Percentiles rank a stretch among this genome's conserved stretches.
Evolutionary conservation across 176 grass and related monocot species (phyloP).

Genomic region (Oryza nivara): DNA sequence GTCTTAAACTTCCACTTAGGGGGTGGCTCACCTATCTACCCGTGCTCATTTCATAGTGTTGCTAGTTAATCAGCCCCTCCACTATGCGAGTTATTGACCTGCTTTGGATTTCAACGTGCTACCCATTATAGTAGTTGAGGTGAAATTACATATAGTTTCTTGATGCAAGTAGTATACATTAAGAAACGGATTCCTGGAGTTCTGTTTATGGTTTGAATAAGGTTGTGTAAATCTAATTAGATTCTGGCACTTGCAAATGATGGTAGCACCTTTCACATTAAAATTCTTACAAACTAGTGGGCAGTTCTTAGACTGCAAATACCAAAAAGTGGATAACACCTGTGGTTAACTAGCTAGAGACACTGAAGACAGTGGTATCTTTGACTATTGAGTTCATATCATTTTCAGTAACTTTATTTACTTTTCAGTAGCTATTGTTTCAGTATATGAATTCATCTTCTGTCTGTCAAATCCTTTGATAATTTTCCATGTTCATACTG

Average conservation of each 20-base stretch:
- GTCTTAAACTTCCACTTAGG: neutral
- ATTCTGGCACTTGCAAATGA: slow-evolving; percentile 18
- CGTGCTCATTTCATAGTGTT: neutral
- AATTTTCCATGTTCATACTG: neutral
- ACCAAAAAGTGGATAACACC: neutral
- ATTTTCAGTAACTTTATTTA: slow-evolving; percentile 5
- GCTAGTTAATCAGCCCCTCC: neutral
- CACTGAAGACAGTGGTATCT: neutral
- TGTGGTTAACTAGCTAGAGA: neutral
- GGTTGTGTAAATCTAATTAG: slow-evolving; percentile 15
- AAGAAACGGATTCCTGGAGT: neutral
- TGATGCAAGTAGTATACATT: slow-evolving; percentile 9
- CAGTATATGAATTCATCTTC: slow-evolving; percentile 26
- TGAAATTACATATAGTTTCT: neutral
- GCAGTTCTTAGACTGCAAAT: neutral
- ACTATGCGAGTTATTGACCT: slow-evolving; percentile 23
- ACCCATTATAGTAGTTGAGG: neutral
- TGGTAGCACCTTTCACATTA: neutral
- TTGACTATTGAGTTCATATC: slow-evolving; percentile 15
- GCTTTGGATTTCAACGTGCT: neutral
- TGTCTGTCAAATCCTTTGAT: slow-evolving; percentile 28
- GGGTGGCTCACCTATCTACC: neutral
- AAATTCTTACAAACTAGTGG: neutral
- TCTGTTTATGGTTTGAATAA: neutral
- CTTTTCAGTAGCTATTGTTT: slow-evolving; percentile 7